Base-by-base conservation (phyloP, 208 protist species). In the Wallacemonas sp. region DNA sequence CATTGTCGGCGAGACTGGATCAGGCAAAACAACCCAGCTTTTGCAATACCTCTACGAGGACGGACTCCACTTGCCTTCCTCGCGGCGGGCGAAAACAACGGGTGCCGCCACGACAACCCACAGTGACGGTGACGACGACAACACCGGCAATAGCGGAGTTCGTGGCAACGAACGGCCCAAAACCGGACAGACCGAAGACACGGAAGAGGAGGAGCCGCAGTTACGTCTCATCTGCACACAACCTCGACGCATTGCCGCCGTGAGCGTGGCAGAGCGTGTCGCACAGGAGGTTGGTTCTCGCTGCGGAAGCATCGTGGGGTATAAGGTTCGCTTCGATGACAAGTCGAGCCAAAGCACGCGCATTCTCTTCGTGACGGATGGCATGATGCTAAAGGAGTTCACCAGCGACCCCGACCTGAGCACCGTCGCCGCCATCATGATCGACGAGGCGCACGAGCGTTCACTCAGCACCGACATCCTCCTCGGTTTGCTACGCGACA, bases 381-480 rank as follows among this genome's bases (percentile, higher is more conserved):
- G 99, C 58, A 99, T 99, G 90, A 91, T 99, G 73, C 82, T 99
- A 24, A 92, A 98, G 56, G 98, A 99, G 74, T 95, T 98, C 57
- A 79, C 98, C 1, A 83, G 61, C 1, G 97, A 99, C 66, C 94
- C 98, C 0, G 76, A 98, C 66, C 84, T 99, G 23, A 55, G 49
- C 14, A 75, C 66, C 24, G 99, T 99, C 49, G 90, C 80, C 27
- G 93, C 97, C 19, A 98, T 99, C 46, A 99, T 99, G 79, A 85
- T 99, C 9, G 99, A 99, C 80, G 99, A 99, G 80, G 99, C 98
- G 4, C 94, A 98, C 68, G 92, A 98, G 88, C 87, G 98, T 27
- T 99, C 97, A 2, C 87, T 99, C 44, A 90, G 96, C 76, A 97
- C 92, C 4, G 95, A 98, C 66, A 86, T 98, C 49, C 76, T 98